Percentiles rank a stretch among this genome's conserved stretches.
phyloP scores from a whole-genome alignment of 2,329 filamentous ascomycete genomes.

The Colletotrichum caudatum region DNA sequence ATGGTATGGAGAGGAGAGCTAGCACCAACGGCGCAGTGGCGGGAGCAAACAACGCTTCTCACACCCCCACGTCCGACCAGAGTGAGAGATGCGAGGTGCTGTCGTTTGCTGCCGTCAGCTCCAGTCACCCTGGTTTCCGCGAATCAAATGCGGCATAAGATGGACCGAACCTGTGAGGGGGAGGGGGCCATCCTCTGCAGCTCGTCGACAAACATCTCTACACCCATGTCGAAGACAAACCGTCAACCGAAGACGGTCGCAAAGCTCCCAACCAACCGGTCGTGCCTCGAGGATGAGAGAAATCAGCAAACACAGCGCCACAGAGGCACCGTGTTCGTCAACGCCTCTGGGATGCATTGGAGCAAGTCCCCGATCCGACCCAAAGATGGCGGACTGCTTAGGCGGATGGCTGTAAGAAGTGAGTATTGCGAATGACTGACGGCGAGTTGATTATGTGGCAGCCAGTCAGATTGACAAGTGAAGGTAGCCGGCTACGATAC shows the following conservation, averaged over 20 bases:
- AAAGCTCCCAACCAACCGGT: neutral
- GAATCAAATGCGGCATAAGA: neutral
- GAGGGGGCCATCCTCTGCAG: neutral
- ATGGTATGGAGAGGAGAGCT: neutral
- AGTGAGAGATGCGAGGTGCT: neutral
- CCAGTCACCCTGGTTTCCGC: neutral
- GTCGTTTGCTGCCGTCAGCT: neutral
- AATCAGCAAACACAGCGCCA: neutral
- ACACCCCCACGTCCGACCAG: neutral
- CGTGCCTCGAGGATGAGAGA: neutral
- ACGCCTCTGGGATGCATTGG: neutral
- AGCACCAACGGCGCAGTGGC: neutral
- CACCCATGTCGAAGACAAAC: neutral
- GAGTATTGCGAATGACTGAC: neutral
- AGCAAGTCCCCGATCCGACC: neutral
- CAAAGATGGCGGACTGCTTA: constrained; percentile 10
- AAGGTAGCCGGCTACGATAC: neutral
- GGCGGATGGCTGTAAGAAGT: neutral
- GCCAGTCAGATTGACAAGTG: neutral
- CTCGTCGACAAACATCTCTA: neutral
- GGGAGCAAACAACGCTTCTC: constrained; percentile 8
- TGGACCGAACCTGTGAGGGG: neutral
- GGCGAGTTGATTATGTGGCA: neutral
- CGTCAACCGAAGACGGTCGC: neutral
- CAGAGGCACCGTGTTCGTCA: neutral